Evolutionary conservation across 2,329 filamentous ascomycete genomes (phyloP).

Genomic region (Diaporthe citri): DNA sequence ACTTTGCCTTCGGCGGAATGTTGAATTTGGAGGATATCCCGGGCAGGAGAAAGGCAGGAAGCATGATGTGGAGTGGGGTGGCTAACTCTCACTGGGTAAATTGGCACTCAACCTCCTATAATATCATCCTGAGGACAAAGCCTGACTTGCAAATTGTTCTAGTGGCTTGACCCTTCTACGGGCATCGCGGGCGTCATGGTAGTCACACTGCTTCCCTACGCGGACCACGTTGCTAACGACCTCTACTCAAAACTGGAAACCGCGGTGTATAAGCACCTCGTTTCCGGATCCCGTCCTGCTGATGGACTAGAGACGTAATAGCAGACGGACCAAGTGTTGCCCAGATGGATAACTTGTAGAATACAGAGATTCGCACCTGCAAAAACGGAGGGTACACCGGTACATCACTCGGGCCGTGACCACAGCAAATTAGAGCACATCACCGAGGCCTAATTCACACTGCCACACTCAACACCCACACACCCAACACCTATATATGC

Average conservation of each 20-base stretch:
- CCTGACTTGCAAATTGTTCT: no score
- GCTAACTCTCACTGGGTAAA: slow-evolving; percentile 34
- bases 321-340: no score
- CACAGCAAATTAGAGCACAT: no score
- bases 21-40: slow-evolving; percentile 34
- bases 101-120: neutral
- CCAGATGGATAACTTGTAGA: no score
- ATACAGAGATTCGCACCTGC: no score
- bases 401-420: no score
- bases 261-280: slow-evolving; percentile 6
- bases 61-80: slow-evolving; percentile 37
- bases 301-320: neutral
- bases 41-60: slow-evolving; percentile 31
- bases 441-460: no score
- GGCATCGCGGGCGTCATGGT: slow-evolving; percentile 27
- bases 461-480: no score
- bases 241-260: slow-evolving; percentile 29
- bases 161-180: slow-evolving; percentile 34
- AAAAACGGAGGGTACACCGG: no score
- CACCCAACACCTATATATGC: no score
- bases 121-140: neutral
- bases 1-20: slow-evolving; percentile 35
- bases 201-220: slow-evolving; percentile 15
- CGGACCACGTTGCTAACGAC: slow-evolving; percentile 15
- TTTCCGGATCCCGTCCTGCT: neutral